A percentile compares a stretch with the other conserved stretches of the same genome.
Conservation (phyloP, 139 green algal species). For the Pleodorina starrii region DNA sequence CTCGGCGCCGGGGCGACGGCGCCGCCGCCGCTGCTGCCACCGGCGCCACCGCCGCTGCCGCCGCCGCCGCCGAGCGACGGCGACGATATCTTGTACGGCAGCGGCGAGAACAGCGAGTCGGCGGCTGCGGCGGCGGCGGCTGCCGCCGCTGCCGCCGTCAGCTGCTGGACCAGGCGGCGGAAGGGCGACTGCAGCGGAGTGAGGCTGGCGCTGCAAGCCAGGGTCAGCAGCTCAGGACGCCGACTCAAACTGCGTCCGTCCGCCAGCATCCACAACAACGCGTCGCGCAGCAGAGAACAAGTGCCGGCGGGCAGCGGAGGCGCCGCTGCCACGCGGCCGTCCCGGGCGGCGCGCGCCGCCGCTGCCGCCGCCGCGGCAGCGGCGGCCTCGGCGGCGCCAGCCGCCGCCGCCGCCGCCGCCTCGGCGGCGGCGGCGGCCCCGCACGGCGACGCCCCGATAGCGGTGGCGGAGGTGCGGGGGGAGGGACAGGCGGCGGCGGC, state of each 20-base stretch:
- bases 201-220: slow-evolving; percentile 9
- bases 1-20: not conserved
- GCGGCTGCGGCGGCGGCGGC: not conserved
- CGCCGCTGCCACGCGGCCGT: not conserved
- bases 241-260: not conserved
- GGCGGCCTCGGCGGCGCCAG: not conserved
- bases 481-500: too few relatives aligned
- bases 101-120: not conserved
- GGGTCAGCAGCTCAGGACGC: not conserved
- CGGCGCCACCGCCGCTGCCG: not conserved
- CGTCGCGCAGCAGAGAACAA: not conserved
- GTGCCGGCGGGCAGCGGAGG: slow-evolving; percentile 13
- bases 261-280: not conserved
- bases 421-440: not conserved
- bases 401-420: not conserved
- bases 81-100: not conserved
- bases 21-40: not conserved
- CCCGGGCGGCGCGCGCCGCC: not conserved
- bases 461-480: too few relatives aligned
- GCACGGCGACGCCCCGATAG: not conserved
- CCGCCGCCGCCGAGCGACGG: not conserved
- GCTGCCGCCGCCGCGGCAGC: not conserved
- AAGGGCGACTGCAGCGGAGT: slow-evolving; percentile 10
- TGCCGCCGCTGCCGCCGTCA: not conserved
- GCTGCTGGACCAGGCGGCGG: not conserved